Evolutionary conservation across 2,329 filamentous ascomycete species (phyloP), one percentile per base, ranked within the genome.

Genomic region (Xylogone sp.): DNA sequence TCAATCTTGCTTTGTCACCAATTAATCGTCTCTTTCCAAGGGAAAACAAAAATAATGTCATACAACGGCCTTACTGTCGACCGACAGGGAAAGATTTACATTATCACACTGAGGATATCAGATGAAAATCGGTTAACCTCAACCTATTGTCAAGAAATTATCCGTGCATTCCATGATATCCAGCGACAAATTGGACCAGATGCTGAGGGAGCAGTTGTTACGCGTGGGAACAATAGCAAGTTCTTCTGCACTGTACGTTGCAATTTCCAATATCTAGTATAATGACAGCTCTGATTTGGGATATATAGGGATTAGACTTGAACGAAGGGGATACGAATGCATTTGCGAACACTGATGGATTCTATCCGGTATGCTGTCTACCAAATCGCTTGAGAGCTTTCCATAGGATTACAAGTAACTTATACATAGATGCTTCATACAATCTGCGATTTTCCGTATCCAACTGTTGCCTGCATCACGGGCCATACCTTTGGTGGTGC

Each of bases 51-150:
- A 16, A 39, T 9, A 4, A 39, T 22, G 22, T 45, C 53, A 5
- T 64, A 75, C 57, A 66, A 66, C 43, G 71, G 76, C 53, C 66
- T 78, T 29, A 67, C 70, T 4, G 64, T 78, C 27, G 70, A 73
- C 50, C 72, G 72, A 50, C 63, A 75, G 63, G 72, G 70, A 56
- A 71, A 74, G 53, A 65, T 78, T 56, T 79, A 77, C 60, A 67
- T 81, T 49, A 71, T 81, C 46, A 79, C 76, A 8, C 75, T 81
- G 70, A 71, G 75, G 48, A 79, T 78, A 57, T 68, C 73, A 9
- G 76, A 76, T 1, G 78, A 81, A 60, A 81, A 82, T 60, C 70
- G 77, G 20, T 60, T 81, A 45, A 78, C 76, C 58, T 39, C 34
- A 18, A 39, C 34, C 7, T 79, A 74, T 55, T 74, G 74, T 42